A percentile compares a stretch with the other conserved stretches of the same genome.
Conservation (phyloP, 805 yeast species). For the Metschnikowia koreensis region DNA sequence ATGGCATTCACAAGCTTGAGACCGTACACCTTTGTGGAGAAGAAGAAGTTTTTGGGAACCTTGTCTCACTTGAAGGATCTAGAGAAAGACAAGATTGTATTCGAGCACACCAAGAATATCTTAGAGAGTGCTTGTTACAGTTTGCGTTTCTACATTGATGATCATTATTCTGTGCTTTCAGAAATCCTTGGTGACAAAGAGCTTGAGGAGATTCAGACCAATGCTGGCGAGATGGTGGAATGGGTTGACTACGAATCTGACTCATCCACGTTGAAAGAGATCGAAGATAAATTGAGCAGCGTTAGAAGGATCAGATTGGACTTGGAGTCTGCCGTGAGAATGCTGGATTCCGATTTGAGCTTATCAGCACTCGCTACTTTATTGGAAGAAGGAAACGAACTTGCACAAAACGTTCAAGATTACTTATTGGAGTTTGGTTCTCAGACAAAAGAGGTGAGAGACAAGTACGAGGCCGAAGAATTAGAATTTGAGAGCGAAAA, state of each 20-base stretch:
- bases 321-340: conserved; percentile 36
- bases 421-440: conserved; percentile 44
- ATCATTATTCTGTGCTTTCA: conserved; percentile 41
- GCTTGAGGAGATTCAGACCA: conserved; percentile 26
- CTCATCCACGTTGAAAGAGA: conserved; percentile 36
- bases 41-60: conserved; percentile 44
- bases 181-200: conserved; percentile 41
- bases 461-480: conserved; percentile 43
- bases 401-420: conserved; percentile 44
- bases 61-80: conserved; percentile 50
- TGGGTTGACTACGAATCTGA: conserved; percentile 80
- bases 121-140: conserved; percentile 75
- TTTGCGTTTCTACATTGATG: conserved; percentile 58
- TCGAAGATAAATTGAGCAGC: conserved; percentile 25
- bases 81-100: conserved; percentile 53
- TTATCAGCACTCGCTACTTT: conserved; percentile 42
- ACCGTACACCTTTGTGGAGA: conserved; percentile 39
- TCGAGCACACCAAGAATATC: conserved; percentile 61
- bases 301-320: conserved; percentile 19
- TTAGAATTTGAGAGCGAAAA: conserved; percentile 55
- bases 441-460: conserved; percentile 42
- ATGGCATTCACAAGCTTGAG: conserved; percentile 44
- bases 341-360: conserved; percentile 49
- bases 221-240: conserved; percentile 54
- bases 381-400: conserved; percentile 40